Evolutionary conservation across 495 filamentous ascomycete species (phyloP).

Genomic region (Tuber umbilicatum): DNA sequence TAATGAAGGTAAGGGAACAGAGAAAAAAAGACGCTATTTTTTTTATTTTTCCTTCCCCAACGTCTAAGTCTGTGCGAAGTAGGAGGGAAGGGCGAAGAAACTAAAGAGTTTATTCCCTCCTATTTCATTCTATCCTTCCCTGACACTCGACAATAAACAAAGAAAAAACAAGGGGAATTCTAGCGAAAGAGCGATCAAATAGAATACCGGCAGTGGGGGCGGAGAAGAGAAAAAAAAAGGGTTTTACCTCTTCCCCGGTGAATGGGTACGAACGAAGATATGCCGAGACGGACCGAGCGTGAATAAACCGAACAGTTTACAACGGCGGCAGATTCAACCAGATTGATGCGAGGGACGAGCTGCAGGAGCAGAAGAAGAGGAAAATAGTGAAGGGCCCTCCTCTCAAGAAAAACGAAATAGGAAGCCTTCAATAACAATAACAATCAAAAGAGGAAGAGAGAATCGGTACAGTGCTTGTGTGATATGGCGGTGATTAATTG

Average conservation of each 20-base stretch:
- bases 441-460: neutral
- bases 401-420: neutral
- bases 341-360: slow-evolving; percentile 15
- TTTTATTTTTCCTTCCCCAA: neutral
- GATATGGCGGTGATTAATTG: neutral
- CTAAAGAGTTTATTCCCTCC: neutral
- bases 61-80: neutral
- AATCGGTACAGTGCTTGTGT: neutral
- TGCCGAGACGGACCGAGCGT: slow-evolving; percentile 34
- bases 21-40: neutral
- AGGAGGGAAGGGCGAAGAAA: neutral
- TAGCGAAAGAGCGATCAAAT: neutral
- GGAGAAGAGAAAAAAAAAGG: neutral
- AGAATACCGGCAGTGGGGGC: neutral
- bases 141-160: neutral
- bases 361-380: slow-evolving; percentile 8
- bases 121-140: neutral
- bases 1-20: neutral
- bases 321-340: slow-evolving; percentile 16
- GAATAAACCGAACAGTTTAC: slow-evolving; percentile 3
- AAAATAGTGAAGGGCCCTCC: slow-evolving; percentile 2
- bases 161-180: neutral
- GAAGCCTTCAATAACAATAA: neutral
- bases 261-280: slow-evolving; percentile 3
- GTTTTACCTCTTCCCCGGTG: neutral